phyloP scores from a whole-genome alignment of 2,329 filamentous ascomycete genomes.

The Trichocomaceae sp. region DNA sequence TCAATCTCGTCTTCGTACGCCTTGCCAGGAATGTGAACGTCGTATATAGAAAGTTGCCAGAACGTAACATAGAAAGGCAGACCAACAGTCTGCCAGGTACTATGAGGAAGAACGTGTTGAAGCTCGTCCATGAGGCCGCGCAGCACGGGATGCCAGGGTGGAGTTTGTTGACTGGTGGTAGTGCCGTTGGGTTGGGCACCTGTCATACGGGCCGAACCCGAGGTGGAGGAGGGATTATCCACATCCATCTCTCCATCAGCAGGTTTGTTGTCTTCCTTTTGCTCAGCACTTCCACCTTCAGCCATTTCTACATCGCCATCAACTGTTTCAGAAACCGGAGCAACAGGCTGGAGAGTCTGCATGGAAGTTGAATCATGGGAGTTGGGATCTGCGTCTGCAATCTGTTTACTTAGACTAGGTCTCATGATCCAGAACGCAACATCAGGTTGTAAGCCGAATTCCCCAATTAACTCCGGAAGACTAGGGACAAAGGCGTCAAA shows the following conservation, averaged over 20 bases:
- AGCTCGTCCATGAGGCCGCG: slow-evolving; percentile 67
- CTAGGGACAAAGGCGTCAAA: slow-evolving; percentile 75
- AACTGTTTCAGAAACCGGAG: slow-evolving; percentile 19
- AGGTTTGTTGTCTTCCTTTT: slow-evolving; percentile 15
- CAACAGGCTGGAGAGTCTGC: slow-evolving; percentile 16
- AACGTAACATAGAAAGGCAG: slow-evolving; percentile 83
- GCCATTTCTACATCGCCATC: slow-evolving; percentile 32
- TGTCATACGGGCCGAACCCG: slow-evolving; percentile 9
- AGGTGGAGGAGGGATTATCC: slow-evolving; percentile 23
- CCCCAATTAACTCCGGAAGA: slow-evolving; percentile 64
- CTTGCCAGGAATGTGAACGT: slow-evolving; percentile 67
- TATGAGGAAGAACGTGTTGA: slow-evolving; percentile 52
- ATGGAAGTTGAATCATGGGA: slow-evolving; percentile 22
- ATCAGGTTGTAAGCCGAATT: slow-evolving; percentile 72
- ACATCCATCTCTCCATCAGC: slow-evolving; percentile 29
- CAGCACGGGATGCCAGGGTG: slow-evolving; percentile 62
- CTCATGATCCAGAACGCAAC: slow-evolving; percentile 81
- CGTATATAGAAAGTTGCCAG: slow-evolving; percentile 80
- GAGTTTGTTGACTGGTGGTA: slow-evolving; percentile 31
- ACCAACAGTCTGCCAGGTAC: slow-evolving; percentile 64
- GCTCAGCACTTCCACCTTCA: slow-evolving; percentile 19
- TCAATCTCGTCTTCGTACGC: slow-evolving; percentile 73
- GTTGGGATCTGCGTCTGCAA: slow-evolving; percentile 41
- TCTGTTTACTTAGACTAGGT: slow-evolving; percentile 62
- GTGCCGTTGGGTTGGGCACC: slow-evolving; percentile 14